A percentile compares a stretch with the other conserved stretches of the same genome.
phyloP scores from a whole-genome alignment of 208 protist genomes.

The Trypanosoma vivax region DNA sequence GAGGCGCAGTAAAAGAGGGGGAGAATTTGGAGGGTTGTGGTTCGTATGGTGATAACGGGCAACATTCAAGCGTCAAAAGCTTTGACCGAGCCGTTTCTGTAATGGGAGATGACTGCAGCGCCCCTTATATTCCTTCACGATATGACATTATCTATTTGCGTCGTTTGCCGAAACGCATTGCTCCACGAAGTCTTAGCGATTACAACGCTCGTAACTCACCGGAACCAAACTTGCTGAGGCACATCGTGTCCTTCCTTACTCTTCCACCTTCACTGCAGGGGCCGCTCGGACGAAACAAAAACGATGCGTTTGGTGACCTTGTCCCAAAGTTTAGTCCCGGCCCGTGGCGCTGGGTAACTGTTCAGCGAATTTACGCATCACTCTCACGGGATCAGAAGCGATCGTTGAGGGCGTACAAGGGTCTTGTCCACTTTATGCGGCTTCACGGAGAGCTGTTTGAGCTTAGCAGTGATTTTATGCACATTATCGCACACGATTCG shows the following conservation, averaged over 20 bases:
- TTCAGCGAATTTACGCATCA: slow-evolving; percentile 59
- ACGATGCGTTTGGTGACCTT: background rate
- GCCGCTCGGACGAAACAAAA: background rate
- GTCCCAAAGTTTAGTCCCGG: background rate
- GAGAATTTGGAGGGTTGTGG: too few species aligned
- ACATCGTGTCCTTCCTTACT: slow-evolving; percentile 53
- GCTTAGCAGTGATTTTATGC: slow-evolving; percentile 53
- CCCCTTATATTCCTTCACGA: slow-evolving; percentile 22
- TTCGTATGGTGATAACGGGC: too few species aligned
- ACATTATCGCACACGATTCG: slow-evolving; percentile 79
- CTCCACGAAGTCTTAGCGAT: slow-evolving; percentile 72
- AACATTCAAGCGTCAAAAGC: too few species aligned
- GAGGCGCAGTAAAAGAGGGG: background rate
- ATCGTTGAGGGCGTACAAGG: slow-evolving; percentile 44
- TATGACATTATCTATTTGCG: slow-evolving; percentile 70
- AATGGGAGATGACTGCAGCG: slow-evolving; percentile 20
- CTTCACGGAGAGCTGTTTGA: slow-evolving; percentile 82
- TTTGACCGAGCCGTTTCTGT: too few species aligned
- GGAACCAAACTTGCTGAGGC: slow-evolving; percentile 33
- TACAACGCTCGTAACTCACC: slow-evolving; percentile 52
- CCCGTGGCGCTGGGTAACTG: slow-evolving; percentile 72
- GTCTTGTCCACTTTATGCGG: slow-evolving; percentile 74
- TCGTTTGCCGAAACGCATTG: slow-evolving; percentile 61
- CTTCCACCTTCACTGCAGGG: slow-evolving; percentile 40
- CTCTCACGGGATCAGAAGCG: slow-evolving; percentile 42